Percentiles rank a stretch among this genome's conserved stretches.
phyloP scores from a whole-genome alignment of 192 early-diverging fungal species.

The Entomortierella chlamydospora region DNA sequence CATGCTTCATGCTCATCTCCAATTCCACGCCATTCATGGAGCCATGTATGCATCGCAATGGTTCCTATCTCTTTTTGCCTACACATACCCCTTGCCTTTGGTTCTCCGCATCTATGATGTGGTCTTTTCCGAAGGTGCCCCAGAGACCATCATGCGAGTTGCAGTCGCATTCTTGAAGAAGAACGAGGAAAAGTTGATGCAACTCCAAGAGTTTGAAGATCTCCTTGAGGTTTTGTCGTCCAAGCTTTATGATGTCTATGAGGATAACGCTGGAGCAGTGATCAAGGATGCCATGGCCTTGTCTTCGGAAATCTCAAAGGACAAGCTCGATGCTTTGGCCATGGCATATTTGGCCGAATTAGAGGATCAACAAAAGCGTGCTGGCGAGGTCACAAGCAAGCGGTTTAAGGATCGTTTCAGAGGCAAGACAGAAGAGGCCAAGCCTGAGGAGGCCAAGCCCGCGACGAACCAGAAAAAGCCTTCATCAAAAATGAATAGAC shows the following conservation, averaged over 20 bases:
- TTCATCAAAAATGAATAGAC: slow-evolving; percentile 35
- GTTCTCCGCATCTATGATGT: slow-evolving; percentile 95
- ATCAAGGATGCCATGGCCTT: slow-evolving; percentile 86
- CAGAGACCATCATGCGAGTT: slow-evolving; percentile 89
- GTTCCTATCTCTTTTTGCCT: slow-evolving; percentile 98
- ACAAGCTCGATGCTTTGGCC: slow-evolving; percentile 80
- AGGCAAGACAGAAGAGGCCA: slow-evolving; percentile 27
- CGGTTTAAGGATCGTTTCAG: slow-evolving; percentile 59
- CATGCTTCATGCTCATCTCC: slow-evolving; percentile 80
- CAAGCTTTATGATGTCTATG: slow-evolving; percentile 86
- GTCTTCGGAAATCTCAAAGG: slow-evolving; percentile 71
- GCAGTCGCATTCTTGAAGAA: slow-evolving; percentile 91
- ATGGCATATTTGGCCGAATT: slow-evolving; percentile 64
- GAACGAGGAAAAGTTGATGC: slow-evolving; percentile 77
- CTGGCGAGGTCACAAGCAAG: slow-evolving; percentile 60
- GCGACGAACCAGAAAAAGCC: slow-evolving; percentile 3
- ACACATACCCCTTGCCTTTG: slow-evolving; percentile 90
- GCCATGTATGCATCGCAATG: slow-evolving; percentile 97
- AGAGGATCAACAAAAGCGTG: slow-evolving; percentile 64
- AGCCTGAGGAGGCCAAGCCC: slow-evolving; percentile 11
- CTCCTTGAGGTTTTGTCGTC: slow-evolving; percentile 85
- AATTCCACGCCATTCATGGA: slow-evolving; percentile 74
- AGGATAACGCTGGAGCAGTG: slow-evolving; percentile 66
- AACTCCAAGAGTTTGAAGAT: slow-evolving; percentile 80
- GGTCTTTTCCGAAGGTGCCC: slow-evolving; percentile 89